These are phyloP conservation scores for Prunus campanulata DNA, from an alignment of 306 rosid species.

Conservation along the genomic window DNA sequence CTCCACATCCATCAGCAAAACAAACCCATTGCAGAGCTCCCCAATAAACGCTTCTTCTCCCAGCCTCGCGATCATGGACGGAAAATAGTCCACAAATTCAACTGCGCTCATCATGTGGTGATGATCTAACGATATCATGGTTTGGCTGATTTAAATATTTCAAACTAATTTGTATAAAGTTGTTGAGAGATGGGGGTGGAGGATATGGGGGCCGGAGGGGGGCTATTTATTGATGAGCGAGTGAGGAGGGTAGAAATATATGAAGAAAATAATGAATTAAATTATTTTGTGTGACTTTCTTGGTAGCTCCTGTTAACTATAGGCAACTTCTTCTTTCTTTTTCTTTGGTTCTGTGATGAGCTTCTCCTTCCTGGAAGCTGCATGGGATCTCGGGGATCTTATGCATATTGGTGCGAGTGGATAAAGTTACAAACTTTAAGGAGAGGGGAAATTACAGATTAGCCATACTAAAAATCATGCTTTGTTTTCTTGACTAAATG, in stretches of 20 bases:
- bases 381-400: conserved; percentile 11
- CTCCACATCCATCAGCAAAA: conserved; percentile 60
- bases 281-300: not conserved
- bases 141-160: not conserved
- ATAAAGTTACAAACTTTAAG: not conserved
- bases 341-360: conserved; percentile 1
- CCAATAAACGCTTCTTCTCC: conserved; percentile 57
- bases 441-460: conserved; percentile 4
- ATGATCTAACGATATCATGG: not conserved
- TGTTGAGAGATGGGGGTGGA: not conserved
- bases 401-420: not conserved
- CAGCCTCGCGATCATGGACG: conserved; percentile 53
- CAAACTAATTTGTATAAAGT: not conserved
- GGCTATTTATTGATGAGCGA: not conserved
- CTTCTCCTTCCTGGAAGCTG: conserved; percentile 59
- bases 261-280: not conserved
- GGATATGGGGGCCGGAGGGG: not conserved
- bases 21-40: conserved; percentile 60
- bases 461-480: not conserved
- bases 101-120: not conserved
- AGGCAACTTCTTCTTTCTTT: conserved; percentile 7
- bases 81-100: conserved; percentile 63
- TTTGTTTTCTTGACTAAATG: not conserved
- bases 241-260: not conserved
- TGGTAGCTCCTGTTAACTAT: not conserved